These are phyloP conservation scores for Nannochloropsis gaditana DNA, from an alignment of 108 stramenopile species.

Conservation along the genomic window DNA sequence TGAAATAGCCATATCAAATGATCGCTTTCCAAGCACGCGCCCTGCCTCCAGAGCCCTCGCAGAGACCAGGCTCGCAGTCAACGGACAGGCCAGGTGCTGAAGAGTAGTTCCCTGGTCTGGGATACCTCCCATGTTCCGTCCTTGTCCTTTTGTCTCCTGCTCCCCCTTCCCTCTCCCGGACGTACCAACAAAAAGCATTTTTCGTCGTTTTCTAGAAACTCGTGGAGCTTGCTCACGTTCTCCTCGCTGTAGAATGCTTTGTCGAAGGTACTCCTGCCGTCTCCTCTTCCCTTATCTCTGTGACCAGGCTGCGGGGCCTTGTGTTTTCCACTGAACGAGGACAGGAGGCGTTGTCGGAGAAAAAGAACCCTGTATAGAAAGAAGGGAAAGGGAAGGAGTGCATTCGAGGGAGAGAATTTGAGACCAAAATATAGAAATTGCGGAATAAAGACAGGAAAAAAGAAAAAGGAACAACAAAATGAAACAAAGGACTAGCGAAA, in stretches of 20 bases:
- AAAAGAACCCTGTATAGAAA: not conserved
- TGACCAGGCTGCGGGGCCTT: not conserved
- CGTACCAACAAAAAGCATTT: slow-evolving; percentile 37
- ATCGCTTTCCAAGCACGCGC: too few relatives aligned
- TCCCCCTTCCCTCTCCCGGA: too few relatives aligned
- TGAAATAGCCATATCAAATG: too few relatives aligned
- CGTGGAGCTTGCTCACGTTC: slow-evolving; percentile 49
- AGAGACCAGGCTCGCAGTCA: too few relatives aligned
- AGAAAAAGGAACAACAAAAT: not conserved
- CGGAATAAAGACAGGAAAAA: not conserved
- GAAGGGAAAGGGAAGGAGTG: slow-evolving; percentile 15
- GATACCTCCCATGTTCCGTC: too few relatives aligned
- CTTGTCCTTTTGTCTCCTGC: too few relatives aligned
- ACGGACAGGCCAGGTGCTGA: too few relatives aligned
- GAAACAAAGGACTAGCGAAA: not conserved
- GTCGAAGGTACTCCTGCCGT: slow-evolving; percentile 57
- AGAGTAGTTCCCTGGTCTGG: too few relatives aligned
- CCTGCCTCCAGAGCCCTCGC: too few relatives aligned
- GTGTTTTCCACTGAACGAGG: slow-evolving; percentile 12
- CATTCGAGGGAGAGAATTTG: not conserved
- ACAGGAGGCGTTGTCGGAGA: not conserved
- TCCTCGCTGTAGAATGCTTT: slow-evolving; percentile 67
- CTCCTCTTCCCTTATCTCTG: not conserved
- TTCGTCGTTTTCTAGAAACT: slow-evolving; percentile 39
- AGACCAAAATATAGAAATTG: not conserved